These are phyloP conservation scores for Acanthamoeba castellanii DNA, from an alignment of 208 protist species.

Conservation along the genomic window DNA sequence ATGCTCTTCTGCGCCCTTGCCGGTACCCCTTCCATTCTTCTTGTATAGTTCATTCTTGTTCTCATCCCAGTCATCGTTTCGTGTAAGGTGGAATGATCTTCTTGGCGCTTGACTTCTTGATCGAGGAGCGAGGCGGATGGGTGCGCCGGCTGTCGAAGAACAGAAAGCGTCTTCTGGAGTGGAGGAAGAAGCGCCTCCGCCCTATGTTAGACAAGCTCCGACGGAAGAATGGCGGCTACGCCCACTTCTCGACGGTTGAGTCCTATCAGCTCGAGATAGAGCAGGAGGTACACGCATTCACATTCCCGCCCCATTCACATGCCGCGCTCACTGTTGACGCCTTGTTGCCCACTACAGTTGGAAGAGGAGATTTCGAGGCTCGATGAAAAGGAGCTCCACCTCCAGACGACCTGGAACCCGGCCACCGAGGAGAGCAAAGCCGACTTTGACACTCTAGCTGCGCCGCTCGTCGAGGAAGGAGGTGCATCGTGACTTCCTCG, in stretches of 20 bases:
- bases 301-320: not conserved
- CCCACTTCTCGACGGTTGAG: not conserved
- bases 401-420: not conserved
- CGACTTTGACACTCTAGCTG: not conserved
- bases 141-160: not conserved
- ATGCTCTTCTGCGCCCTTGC: constrained; percentile 4
- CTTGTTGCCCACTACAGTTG: no score
- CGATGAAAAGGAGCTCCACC: not conserved
- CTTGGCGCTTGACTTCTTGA: not conserved
- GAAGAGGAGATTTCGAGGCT: not conserved
- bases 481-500: not conserved
- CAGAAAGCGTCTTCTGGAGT: not conserved
- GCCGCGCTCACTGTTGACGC: not conserved
- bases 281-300: not conserved
- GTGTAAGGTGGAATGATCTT: not conserved
- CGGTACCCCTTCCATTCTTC: not conserved
- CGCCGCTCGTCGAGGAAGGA: not conserved
- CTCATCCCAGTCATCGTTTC: not conserved
- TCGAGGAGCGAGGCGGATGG: constrained; percentile 29
- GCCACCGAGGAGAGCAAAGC: not conserved
- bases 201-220: not conserved
- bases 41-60: not conserved
- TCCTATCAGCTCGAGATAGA: not conserved
- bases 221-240: not conserved
- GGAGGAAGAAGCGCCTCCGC: not conserved